Evolutionary conservation across 495 filamentous ascomycete genomes (phyloP).

Genomic region (Glutinoglossum americanum): DNA sequence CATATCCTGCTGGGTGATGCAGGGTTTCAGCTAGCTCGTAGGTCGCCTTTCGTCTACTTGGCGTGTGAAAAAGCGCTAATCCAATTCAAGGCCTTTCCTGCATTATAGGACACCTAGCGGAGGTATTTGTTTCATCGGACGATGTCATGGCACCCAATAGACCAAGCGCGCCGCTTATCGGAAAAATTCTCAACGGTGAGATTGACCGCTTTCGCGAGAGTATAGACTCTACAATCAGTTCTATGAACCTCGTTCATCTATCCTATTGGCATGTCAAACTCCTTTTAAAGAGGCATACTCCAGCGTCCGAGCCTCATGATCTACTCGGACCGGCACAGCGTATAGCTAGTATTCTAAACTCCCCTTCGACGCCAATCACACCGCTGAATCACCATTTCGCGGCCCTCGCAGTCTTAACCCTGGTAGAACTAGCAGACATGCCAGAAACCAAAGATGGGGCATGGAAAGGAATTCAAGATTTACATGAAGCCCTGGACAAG

Average conservation of each 20-base stretch:
- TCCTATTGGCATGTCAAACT: slow-evolving; percentile 56
- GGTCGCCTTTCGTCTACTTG: slow-evolving; percentile 17
- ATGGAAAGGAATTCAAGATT: slow-evolving; percentile 9
- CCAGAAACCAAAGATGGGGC: slow-evolving; percentile 26
- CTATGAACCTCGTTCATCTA: slow-evolving; percentile 33
- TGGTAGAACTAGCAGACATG: slow-evolving; percentile 40
- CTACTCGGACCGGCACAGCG: slow-evolving; percentile 40
- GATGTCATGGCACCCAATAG: slow-evolving; percentile 19
- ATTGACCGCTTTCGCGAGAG: slow-evolving; percentile 26
- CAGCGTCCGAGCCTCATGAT: slow-evolving; percentile 32
- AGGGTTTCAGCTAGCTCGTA: slow-evolving; percentile 45
- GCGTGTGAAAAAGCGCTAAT: background rate
- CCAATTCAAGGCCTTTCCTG: slow-evolving; percentile 16
- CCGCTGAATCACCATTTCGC: slow-evolving; percentile 57
- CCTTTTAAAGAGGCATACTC: slow-evolving; percentile 34
- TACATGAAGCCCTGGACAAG: slow-evolving; percentile 19
- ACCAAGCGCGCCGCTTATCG: slow-evolving; percentile 13
- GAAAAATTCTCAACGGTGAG: slow-evolving; percentile 20
- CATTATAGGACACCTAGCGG: slow-evolving; percentile 22
- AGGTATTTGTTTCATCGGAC: slow-evolving; percentile 23
- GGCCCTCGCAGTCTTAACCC: slow-evolving; percentile 41
- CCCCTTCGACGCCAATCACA: slow-evolving; percentile 30
- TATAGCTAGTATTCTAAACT: slow-evolving; percentile 30
- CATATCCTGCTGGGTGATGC: slow-evolving; percentile 39
- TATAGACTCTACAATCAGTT: slow-evolving; percentile 20